phyloP scores from a whole-genome alignment of 768 basidiomycete genomes.

The Rhizopogon vesiculosus region DNA sequence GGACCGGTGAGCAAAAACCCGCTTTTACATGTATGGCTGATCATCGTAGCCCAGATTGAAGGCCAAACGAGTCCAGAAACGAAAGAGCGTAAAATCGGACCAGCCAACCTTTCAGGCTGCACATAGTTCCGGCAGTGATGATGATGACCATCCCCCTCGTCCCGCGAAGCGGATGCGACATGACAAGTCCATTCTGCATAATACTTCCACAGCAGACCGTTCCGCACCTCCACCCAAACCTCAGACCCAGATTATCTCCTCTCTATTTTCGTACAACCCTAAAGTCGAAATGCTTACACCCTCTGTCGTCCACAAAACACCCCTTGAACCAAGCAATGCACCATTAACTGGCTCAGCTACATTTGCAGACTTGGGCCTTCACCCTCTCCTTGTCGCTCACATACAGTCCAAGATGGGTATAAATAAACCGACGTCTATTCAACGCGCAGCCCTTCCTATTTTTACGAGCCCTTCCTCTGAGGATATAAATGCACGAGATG shows the following conservation, averaged over 20 bases:
- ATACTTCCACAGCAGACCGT: constrained; percentile 13
- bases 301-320: constrained; percentile 16
- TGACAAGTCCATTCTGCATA: constrained; percentile 16
- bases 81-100: constrained; percentile 38
- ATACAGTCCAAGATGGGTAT: constrained; percentile 78
- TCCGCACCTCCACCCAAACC: constrained; percentile 22
- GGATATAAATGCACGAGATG: constrained; percentile 51
- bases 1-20: constrained; percentile 52
- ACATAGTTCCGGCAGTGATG: constrained; percentile 9
- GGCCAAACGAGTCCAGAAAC: constrained; percentile 65
- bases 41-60: constrained; percentile 48
- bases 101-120: constrained; percentile 9
- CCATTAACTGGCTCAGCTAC: constrained; percentile 71
- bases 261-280: constrained; percentile 84
- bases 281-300: constrained; percentile 45
- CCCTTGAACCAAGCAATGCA: constrained; percentile 71
- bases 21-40: not conserved
- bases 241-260: constrained; percentile 72
- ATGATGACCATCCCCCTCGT: constrained; percentile 25
- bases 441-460: constrained; percentile 64
- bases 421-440: constrained; percentile 84
- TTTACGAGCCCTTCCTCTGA: constrained; percentile 44
- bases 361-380: constrained; percentile 78
- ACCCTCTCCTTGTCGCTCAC: constrained; percentile 76
- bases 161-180: constrained; percentile 46